Percentiles rank a stretch among this genome's conserved stretches.
phyloP scores from a whole-genome alignment of 2,329 filamentous ascomycete species.

The Xylariaceae sp. region DNA sequence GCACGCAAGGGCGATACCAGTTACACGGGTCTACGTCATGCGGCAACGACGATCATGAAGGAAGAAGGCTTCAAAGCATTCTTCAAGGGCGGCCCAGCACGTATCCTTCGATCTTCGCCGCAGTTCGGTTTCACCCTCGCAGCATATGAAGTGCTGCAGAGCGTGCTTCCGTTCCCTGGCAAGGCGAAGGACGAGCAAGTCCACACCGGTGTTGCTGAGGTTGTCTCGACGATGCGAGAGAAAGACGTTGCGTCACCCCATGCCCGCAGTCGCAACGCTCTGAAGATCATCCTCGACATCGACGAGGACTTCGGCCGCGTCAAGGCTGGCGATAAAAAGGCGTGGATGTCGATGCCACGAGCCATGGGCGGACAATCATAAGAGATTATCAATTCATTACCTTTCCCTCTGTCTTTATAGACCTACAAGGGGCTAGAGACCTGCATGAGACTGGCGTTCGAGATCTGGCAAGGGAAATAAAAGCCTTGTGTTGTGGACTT shows the following conservation, averaged over 20 bases:
- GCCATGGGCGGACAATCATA: slow-evolving; percentile 50
- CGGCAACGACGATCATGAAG: slow-evolving; percentile 79
- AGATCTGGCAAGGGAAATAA: slow-evolving; percentile 31
- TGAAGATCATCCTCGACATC: slow-evolving; percentile 94
- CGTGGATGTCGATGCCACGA: slow-evolving; percentile 60
- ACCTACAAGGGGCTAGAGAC: slow-evolving; percentile 28
- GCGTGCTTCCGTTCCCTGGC: slow-evolving; percentile 78
- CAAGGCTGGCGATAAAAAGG: slow-evolving; percentile 60
- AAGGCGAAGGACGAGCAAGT: slow-evolving; percentile 56
- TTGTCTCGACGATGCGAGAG: slow-evolving; percentile 65
- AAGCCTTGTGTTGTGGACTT: slow-evolving; percentile 30
- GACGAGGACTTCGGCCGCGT: slow-evolving; percentile 90
- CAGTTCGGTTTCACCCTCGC: slow-evolving; percentile 98
- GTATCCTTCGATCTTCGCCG: slow-evolving; percentile 92
- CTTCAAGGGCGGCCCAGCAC: slow-evolving; percentile 97
- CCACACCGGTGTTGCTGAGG: slow-evolving; percentile 66
- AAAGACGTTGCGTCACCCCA: slow-evolving; percentile 62
- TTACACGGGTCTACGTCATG: slow-evolving; percentile 88
- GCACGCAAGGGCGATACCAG: slow-evolving; percentile 90
- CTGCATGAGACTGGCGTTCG: slow-evolving; percentile 40
- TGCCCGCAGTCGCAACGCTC: slow-evolving; percentile 77
- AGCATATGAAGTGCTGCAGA: slow-evolving; percentile 91
- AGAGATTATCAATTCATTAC: slow-evolving; percentile 3
- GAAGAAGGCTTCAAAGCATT: slow-evolving; percentile 96
- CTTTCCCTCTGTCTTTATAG: slow-evolving; percentile 30